Evolutionary conservation across 345 rosid species (phyloP), one percentile per base, ranked within the genome.

Genomic region (Brassica carinata): DNA sequence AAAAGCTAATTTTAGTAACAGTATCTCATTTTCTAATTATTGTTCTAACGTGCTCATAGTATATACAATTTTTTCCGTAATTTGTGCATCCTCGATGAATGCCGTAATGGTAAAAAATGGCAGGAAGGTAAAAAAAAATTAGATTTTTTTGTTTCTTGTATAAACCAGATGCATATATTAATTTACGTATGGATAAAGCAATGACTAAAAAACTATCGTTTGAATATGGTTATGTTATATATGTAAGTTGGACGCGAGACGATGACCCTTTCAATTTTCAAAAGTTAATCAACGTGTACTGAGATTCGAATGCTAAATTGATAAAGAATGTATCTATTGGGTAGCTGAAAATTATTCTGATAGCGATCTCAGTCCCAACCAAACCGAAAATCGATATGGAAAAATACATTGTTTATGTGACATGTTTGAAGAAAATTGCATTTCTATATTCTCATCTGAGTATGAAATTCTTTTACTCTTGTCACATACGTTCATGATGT

Each of bases 401-500:
- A 63, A 31, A 64, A 33, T 33, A 72, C 67, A 72, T 61, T 72
- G 67, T 59, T 72, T 19, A 59, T 72, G 8, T 72, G 34, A 64
- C 29, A 6, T 62, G 17, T n/a, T 45, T 64, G 61, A 43, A n/a
- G 69, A 63, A 74, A 27, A 43, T 74, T 74, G 7, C 30, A n/a
- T 26, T 23, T 29, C 62, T 27, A 26, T 63, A 43, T 15, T 4
- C 7, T 40, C 58, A 13, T 38, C 11, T 40, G 45, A 74, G 36
- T 62, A 62, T 26, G 69, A 38, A 62, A 17, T 61, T 59, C 3
- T 15, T 8, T 74, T 40, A 34, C 45, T 62, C 59, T 62, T 73
- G 15, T n/a, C 70, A 72, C 70, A 62, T 63, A 74, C 62, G 30
- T 27, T 27, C 18, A 7, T 74, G 70, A 74, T 74, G 43, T 74